phyloP scores from a whole-genome alignment of 768 basidiomycete species.

The Glaciozyma antarctica region DNA sequence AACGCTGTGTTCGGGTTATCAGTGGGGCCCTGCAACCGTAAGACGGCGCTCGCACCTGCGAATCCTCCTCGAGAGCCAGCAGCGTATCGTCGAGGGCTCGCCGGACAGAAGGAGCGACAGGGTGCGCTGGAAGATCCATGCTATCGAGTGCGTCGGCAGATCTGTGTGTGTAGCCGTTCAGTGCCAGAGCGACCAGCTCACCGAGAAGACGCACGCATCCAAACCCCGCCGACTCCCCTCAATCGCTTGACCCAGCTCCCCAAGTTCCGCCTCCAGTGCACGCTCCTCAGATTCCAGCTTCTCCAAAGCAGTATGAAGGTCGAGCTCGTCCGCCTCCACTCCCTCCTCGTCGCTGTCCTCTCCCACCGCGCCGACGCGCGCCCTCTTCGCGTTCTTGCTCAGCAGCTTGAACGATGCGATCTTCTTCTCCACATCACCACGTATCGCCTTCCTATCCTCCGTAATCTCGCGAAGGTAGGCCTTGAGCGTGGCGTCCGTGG shows the following conservation, averaged over 20 bases:
- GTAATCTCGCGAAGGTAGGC: not conserved
- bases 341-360: not conserved
- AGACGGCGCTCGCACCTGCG: not conserved
- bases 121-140: not conserved
- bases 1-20: too few species aligned
- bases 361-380: not conserved
- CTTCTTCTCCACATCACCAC: not conserved
- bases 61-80: not conserved
- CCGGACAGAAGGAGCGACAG: not conserved
- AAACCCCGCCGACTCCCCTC: not conserved
- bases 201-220: not conserved
- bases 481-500: not conserved
- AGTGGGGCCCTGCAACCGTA: too few species aligned
- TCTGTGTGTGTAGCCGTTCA: not conserved
- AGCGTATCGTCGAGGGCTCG: not conserved
- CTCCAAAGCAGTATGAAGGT: not conserved
- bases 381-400: not conserved
- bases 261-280: not conserved
- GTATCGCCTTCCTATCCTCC: not conserved
- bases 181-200: not conserved
- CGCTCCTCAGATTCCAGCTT: not conserved
- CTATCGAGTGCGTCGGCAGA: not conserved
- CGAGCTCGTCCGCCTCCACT: not conserved
- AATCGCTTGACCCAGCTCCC: not conserved
- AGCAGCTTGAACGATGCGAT: not conserved